A percentile compares a stretch with the other conserved stretches of the same genome.
Conservation (phyloP, 768 basidiomycete genomes). For the Postia placenta region DNA sequence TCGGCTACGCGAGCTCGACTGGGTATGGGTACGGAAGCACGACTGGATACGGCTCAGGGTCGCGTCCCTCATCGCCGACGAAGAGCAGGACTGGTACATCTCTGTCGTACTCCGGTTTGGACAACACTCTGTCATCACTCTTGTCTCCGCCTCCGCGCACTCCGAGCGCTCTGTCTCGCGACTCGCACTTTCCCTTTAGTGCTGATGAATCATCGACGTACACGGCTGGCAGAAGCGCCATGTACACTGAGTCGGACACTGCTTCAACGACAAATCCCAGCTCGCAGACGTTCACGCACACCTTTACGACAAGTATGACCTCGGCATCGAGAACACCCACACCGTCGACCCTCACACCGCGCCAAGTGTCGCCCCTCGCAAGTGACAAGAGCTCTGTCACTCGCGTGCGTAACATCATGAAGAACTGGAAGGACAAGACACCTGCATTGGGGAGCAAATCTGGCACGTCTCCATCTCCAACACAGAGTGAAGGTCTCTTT, state of each 20-base stretch:
- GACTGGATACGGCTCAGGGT: slow-evolving; percentile 36
- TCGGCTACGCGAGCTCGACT: slow-evolving; percentile 29
- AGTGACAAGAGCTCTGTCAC: slow-evolving; percentile 61
- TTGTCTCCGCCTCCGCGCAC: slow-evolving; percentile 44
- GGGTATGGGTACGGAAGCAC: slow-evolving; percentile 26
- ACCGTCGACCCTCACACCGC: slow-evolving; percentile 27
- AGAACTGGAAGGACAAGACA: slow-evolving; percentile 75
- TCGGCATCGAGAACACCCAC: slow-evolving; percentile 24
- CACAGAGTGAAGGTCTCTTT: slow-evolving; percentile 40
- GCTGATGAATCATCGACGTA: slow-evolving; percentile 13
- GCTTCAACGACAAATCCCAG: slow-evolving; percentile 22
- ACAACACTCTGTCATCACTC: slow-evolving; percentile 32
- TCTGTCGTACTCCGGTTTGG: slow-evolving; percentile 15
- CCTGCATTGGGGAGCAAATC: slow-evolving; percentile 30
- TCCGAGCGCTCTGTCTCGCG: slow-evolving; percentile 19
- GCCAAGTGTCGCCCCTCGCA: slow-evolving; percentile 46
- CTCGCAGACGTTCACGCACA: slow-evolving; percentile 16
- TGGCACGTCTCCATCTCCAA: slow-evolving; percentile 14
- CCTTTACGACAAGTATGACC: slow-evolving; percentile 10
- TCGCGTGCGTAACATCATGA: slow-evolving; percentile 63
- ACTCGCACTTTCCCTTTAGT: slow-evolving; percentile 16
- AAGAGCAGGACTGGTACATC: slow-evolving; percentile 33
- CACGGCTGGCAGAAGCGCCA: slow-evolving; percentile 31
- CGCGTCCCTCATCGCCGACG: slow-evolving; percentile 43
- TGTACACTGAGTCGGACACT: slow-evolving; percentile 32